Evolutionary conservation across 2,329 filamentous ascomycete genomes (phyloP), one percentile per base, ranked within the genome.

Genomic region (Aspergillus novoparasiticus): DNA sequence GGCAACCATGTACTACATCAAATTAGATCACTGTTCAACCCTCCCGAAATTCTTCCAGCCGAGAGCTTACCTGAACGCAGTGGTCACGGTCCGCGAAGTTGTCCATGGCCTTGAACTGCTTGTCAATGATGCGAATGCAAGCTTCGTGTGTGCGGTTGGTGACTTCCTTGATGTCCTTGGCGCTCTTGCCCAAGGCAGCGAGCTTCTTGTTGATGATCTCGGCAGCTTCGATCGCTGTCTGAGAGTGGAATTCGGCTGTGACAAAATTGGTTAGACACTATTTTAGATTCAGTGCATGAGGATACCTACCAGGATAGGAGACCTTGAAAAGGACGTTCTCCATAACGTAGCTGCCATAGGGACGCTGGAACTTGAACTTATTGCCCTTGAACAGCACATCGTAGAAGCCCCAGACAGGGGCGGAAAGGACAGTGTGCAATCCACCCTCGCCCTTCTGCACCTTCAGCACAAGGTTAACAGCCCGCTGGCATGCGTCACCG

Each of bases 271-370:
- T 32, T 8, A 10, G 23, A 32, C 19, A 8, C 32, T 26, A n/a
- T 28, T 6, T 14, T 3, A 11, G n/a, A 2, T 54, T 6, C 10
- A 23, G 36, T 12, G 11, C 0, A 28, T 21, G 53, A n/a, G n/a
- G 48, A n/a, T 21, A 75, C 86, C 78, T 84, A 93, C 91, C 91
- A 76, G 94, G 94, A 80, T 97, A 98, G 53, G 95, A 99, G 65
- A 99, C 95, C 88, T 99, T 99, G 90, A 99, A 99, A 68, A 99
- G 89, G 65, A 99, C 93, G 76, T 98, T 99, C 88, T 99, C 95
- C 95, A 99, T 99, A 70, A 99, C 95, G 80, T 99, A 99, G 85
- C 91, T 96, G 77, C 94, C 94, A 77, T 99, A 99, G 63, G 90
- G 89, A 67, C 95, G 89, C 85, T 98, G 94, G 86, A 97, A 99